A percentile compares a stretch with the other conserved stretches of the same genome.
Evolutionary conservation across 2,329 filamentous ascomycete genomes (phyloP).

Genomic region (Elsinoe fawcettii): DNA sequence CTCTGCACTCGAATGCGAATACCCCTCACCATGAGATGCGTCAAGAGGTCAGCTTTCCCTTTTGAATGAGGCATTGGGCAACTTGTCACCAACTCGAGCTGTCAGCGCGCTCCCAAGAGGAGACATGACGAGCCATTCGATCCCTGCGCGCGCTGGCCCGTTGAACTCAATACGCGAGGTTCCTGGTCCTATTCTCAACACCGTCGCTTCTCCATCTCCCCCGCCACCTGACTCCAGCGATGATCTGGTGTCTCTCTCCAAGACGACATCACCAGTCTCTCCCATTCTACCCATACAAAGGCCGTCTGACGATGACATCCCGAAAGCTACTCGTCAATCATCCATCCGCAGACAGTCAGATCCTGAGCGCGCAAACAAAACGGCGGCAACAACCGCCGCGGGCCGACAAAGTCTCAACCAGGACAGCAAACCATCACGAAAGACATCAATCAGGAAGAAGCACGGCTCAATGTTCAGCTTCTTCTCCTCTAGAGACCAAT

Average conservation of each 20-base stretch:
- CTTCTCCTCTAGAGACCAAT: slow-evolving; percentile 9
- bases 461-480: slow-evolving; percentile 15
- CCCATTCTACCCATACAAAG: slow-evolving; percentile 4
- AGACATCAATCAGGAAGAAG: slow-evolving; percentile 8
- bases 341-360: neutral
- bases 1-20: neutral
- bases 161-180: slow-evolving; percentile 8
- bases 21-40: neutral
- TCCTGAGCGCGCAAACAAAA: slow-evolving; percentile 1
- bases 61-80: neutral
- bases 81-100: neutral
- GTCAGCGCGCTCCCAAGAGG: neutral
- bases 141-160: neutral
- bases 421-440: neutral
- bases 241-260: neutral
- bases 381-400: neutral
- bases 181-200: neutral
- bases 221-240: neutral
- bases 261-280: slow-evolving; percentile 5
- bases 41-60: neutral
- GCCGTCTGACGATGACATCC: slow-evolving; percentile 4
- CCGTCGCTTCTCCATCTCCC: neutral
- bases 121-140: neutral
- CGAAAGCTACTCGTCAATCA: neutral
- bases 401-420: neutral